These are phyloP conservation scores for Neurospora sp. DNA, from an alignment of 2,329 filamentous ascomycete species.

Conservation along the genomic window DNA sequence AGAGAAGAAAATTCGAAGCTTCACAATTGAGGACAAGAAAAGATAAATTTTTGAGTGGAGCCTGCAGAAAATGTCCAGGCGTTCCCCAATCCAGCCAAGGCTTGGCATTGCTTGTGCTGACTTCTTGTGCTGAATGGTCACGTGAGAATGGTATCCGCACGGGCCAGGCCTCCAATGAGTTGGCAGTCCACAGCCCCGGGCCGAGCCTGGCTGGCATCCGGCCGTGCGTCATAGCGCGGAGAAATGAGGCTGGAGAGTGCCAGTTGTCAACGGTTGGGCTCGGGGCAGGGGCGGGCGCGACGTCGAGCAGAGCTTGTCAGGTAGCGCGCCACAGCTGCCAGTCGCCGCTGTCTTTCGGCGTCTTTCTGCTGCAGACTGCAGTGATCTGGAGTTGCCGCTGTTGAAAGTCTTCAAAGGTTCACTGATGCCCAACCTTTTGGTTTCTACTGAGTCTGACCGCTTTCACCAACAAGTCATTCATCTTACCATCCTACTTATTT, in stretches of 20 bases:
- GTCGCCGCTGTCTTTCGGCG: constrained; percentile 7
- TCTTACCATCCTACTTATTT: constrained; percentile 3
- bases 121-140: constrained; percentile 1
- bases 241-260: constrained; percentile 18
- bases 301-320: constrained; percentile 9
- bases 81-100: constrained; percentile 6
- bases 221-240: constrained; percentile 14
- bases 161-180: neutral
- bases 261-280: constrained; percentile 19
- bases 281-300: neutral
- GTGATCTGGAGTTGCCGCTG: neutral
- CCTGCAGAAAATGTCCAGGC: neutral
- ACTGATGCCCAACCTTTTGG: constrained; percentile 25
- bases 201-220: neutral
- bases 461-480: constrained; percentile 20
- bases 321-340: constrained; percentile 10
- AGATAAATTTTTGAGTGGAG: constrained; percentile 7
- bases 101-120: constrained; percentile 10
- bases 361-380: neutral
- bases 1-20: constrained; percentile 7
- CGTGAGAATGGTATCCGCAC: neutral
- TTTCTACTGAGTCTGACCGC: constrained; percentile 22
- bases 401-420: constrained; percentile 2
- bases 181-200: neutral
- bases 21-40: constrained; percentile 1